These are phyloP conservation scores for Auriculariales sp. DNA, from an alignment of 768 basidiomycete genomes.

Conservation along the genomic window DNA sequence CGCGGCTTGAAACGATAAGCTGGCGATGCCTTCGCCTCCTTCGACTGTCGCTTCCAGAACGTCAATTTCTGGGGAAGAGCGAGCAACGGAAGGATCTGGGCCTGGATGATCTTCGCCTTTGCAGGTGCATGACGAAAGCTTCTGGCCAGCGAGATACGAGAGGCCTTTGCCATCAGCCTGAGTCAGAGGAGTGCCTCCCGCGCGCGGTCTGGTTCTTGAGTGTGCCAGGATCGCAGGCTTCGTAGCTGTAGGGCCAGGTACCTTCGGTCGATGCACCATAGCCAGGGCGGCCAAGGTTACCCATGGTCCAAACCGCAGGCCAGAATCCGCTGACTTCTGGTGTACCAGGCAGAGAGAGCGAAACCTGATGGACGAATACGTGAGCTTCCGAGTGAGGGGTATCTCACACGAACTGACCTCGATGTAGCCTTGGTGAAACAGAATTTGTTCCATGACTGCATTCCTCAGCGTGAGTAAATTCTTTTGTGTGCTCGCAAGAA, in stretches of 20 bases:
- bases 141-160: constrained; percentile 68
- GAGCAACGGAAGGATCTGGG: constrained; percentile 35
- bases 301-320: constrained; percentile 85
- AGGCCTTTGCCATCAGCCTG: constrained; percentile 32
- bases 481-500: too few relatives aligned
- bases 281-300: constrained; percentile 73
- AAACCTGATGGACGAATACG: too few relatives aligned
- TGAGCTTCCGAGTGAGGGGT: too few relatives aligned
- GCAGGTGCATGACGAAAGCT: constrained; percentile 74
- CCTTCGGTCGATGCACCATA: constrained; percentile 72
- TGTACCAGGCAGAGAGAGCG: constrained; percentile 27
- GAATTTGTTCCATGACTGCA: constrained; percentile 87
- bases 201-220: constrained; percentile 38
- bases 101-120: constrained; percentile 67
- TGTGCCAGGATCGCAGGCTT: constrained; percentile 45
- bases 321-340: constrained; percentile 19
- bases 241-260: constrained; percentile 66
- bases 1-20: constrained; percentile 69
- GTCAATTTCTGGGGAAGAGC: constrained; percentile 74
- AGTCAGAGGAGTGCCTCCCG: constrained; percentile 34
- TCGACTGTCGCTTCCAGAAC: constrained; percentile 68
- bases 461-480: too few relatives aligned
- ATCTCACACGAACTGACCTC: too few relatives aligned
- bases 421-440: constrained; percentile 91
- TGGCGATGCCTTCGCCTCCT: constrained; percentile 47